phyloP scores from a whole-genome alignment of 225 moss, liverwort and hornwort species.

The Physcomitrellopsis africana region DNA sequence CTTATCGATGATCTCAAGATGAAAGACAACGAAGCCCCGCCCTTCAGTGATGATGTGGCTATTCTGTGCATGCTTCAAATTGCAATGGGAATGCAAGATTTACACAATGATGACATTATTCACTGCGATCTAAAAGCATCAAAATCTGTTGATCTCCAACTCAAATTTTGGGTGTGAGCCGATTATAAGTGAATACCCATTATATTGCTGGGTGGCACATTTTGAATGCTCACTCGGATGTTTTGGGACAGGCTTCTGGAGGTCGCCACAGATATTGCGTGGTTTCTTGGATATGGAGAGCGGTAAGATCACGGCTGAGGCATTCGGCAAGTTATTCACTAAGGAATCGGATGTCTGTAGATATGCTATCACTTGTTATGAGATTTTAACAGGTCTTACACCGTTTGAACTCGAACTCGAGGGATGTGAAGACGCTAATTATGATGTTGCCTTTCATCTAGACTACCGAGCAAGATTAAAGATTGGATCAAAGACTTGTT shows the following conservation, averaged over 20 bases:
- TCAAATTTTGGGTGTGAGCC: too few species aligned
- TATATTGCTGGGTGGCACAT: neutral
- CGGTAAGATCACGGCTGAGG: too few species aligned
- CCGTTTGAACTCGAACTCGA: slow-evolving; percentile 21
- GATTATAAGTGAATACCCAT: neutral
- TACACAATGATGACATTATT: neutral
- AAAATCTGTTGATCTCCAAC: slow-evolving; percentile 7
- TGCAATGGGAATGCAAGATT: neutral
- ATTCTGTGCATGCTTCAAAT: neutral
- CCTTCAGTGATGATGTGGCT: neutral
- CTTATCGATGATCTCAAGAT: too few species aligned
- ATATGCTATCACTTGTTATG: slow-evolving; percentile 24
- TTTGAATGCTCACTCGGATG: neutral
- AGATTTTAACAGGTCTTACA: neutral
- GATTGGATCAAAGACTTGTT: too few species aligned
- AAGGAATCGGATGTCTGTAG: slow-evolving; percentile 16
- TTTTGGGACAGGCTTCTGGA: slow-evolving; percentile 12
- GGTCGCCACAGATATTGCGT: slow-evolving; percentile 6
- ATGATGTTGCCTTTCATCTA: too few species aligned
- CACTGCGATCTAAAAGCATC: slow-evolving; percentile 24
- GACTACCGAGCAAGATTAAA: too few species aligned
- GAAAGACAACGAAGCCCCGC: too few species aligned
- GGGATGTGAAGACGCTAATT: neutral
- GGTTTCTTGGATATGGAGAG: neutral
- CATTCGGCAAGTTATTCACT: neutral